These are phyloP conservation scores for Ustilago esculenta DNA, from an alignment of 1,284 basidiomycete species.

Conservation along the genomic window DNA sequence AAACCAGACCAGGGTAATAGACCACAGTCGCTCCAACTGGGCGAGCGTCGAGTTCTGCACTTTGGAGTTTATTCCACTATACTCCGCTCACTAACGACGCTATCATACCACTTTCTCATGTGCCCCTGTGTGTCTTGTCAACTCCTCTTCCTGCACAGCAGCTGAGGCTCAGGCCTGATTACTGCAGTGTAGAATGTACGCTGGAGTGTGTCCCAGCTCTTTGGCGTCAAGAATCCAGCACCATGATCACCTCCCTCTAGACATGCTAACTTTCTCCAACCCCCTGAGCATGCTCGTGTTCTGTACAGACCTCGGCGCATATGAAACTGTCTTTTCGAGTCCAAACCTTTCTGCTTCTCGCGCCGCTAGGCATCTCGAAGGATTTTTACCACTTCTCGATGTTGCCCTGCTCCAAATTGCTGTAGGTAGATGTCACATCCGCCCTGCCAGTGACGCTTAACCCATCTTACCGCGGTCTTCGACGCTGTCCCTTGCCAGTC, in stretches of 20 bases:
- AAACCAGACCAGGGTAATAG: not conserved
- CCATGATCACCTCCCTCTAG: too few species aligned
- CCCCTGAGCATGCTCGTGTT: too few species aligned
- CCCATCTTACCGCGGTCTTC: too few species aligned
- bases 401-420: too few species aligned
- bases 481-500: too few species aligned
- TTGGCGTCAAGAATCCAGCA: not conserved
- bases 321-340: conserved; percentile 4
- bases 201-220: not conserved
- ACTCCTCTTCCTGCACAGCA: not conserved
- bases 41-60: not conserved
- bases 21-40: not conserved
- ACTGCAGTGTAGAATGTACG: conserved; percentile 4
- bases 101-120: conserved; percentile 9
- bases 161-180: not conserved
- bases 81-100: conserved; percentile 10
- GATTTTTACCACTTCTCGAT: not conserved
- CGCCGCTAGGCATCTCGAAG: conserved; percentile 6
- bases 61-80: conserved; percentile 11
- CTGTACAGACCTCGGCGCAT: too few species aligned
- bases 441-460: too few species aligned
- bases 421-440: too few species aligned
- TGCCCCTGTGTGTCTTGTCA: conserved; percentile 14
- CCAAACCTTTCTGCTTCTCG: not conserved
- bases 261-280: too few species aligned